These are phyloP conservation scores for Plasmodium malariae DNA, from an alignment of 169 alveolate species.

Conservation along the genomic window DNA sequence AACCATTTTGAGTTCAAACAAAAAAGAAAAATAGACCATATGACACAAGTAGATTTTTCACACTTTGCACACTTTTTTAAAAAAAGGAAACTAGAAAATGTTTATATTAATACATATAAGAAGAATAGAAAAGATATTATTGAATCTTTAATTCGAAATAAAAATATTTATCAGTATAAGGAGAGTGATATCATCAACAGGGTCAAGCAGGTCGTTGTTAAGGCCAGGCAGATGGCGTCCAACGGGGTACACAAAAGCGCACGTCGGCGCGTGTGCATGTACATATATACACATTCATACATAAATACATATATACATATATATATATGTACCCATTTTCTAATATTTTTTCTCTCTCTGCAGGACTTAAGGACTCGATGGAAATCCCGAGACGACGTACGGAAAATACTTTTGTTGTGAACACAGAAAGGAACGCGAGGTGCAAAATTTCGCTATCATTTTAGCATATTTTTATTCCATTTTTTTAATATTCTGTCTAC, in stretches of 20 bases:
- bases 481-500: not conserved
- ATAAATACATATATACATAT: not conserved
- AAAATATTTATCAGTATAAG: constrained; percentile 43
- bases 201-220: constrained; percentile 58
- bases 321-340: constrained; percentile 1
- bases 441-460: too few species aligned
- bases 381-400: constrained; percentile 68
- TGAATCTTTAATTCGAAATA: constrained; percentile 20
- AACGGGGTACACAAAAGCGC: constrained; percentile 32
- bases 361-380: constrained; percentile 69
- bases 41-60: constrained; percentile 1
- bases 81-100: constrained; percentile 61
- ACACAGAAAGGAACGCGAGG: not conserved
- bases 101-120: constrained; percentile 49
- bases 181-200: constrained; percentile 49
- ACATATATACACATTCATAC: not conserved
- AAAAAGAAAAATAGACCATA: constrained; percentile 13
- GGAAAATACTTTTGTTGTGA: constrained; percentile 26
- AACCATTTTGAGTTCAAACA: not conserved
- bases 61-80: constrained; percentile 32
- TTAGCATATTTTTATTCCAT: not conserved
- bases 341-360: not conserved
- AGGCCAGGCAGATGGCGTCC: constrained; percentile 67
- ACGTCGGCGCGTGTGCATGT: not conserved
- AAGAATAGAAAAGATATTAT: constrained; percentile 59